These are phyloP conservation scores for Thuidium tamariscinum DNA, from an alignment of 225 moss, liverwort and hornwort species.

Conservation along the genomic window DNA sequence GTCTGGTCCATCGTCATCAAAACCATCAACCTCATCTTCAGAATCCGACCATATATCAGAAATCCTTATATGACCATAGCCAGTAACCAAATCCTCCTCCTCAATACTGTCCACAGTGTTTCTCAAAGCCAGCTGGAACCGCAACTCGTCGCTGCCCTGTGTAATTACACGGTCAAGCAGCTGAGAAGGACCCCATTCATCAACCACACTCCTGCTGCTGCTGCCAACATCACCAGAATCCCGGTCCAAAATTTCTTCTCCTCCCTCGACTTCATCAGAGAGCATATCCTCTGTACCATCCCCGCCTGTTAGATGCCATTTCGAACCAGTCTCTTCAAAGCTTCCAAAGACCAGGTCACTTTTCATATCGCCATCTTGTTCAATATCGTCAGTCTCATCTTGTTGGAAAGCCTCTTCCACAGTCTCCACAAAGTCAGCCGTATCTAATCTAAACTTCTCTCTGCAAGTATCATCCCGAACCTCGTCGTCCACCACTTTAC, in stretches of 20 bases:
- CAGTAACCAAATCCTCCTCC: not conserved
- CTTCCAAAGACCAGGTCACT: not conserved
- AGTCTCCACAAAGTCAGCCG: not conserved
- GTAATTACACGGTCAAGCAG: not conserved
- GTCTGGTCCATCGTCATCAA: not conserved
- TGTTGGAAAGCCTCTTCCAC: not conserved
- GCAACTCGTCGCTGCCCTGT: not conserved
- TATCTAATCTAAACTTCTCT: not conserved
- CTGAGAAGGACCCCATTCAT: not conserved
- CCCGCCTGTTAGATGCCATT: not conserved
- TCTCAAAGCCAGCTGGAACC: not conserved
- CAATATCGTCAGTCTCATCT: not conserved
- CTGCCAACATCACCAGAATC: not conserved
- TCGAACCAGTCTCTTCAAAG: not conserved
- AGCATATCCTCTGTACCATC: not conserved
- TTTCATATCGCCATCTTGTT: not conserved
- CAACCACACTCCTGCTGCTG: not conserved
- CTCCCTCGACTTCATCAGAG: not conserved
- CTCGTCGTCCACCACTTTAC: not conserved
- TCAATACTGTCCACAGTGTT: not conserved
- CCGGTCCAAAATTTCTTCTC: not conserved
- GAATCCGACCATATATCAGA: constrained; percentile 20
- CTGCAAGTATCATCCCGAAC: not conserved
- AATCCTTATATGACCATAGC: not conserved
- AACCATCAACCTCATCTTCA: constrained; percentile 9